Percentiles rank a stretch among this genome's conserved stretches.
Conservation (phyloP, 257 asterid genomes). For the Capsicum chinense region DNA sequence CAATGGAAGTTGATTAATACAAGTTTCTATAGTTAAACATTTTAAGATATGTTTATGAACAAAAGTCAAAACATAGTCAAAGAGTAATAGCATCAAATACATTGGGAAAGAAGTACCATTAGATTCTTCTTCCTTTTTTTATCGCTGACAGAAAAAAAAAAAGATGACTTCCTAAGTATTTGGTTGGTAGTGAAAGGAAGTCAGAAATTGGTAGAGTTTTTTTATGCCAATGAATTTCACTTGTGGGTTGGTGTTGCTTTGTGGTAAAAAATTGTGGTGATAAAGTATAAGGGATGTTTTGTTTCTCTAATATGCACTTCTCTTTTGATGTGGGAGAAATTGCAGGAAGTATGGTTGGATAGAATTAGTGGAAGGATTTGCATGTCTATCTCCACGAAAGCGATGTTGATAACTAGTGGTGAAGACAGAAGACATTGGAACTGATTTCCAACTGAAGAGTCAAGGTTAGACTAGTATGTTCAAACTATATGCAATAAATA, state of each 20-base stretch:
- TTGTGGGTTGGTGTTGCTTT: not conserved
- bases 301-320: slow-evolving; percentile 12
- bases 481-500: not conserved
- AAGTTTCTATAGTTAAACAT: not conserved
- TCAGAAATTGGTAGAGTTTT: not conserved
- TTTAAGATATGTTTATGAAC: not conserved
- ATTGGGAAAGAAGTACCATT: not conserved
- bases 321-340: slow-evolving; percentile 33
- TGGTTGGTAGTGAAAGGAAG: not conserved
- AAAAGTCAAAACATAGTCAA: not conserved
- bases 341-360: slow-evolving; percentile 93
- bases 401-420: slow-evolving; percentile 85
- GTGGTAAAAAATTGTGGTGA: not conserved
- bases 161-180: not conserved
- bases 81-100: not conserved
- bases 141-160: not conserved
- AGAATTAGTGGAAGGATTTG: slow-evolving; percentile 80
- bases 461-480: slow-evolving; percentile 58
- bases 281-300: not conserved
- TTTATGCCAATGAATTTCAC: not conserved
- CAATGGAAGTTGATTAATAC: not conserved
- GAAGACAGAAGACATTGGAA: slow-evolving; percentile 97
- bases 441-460: slow-evolving; percentile 93
- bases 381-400: slow-evolving; percentile 87
- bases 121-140: not conserved